Evolutionary conservation across 2,329 filamentous ascomycete genomes (phyloP), one percentile per base, ranked within the genome.

Genomic region (Chrysoporthe puriensis): DNA sequence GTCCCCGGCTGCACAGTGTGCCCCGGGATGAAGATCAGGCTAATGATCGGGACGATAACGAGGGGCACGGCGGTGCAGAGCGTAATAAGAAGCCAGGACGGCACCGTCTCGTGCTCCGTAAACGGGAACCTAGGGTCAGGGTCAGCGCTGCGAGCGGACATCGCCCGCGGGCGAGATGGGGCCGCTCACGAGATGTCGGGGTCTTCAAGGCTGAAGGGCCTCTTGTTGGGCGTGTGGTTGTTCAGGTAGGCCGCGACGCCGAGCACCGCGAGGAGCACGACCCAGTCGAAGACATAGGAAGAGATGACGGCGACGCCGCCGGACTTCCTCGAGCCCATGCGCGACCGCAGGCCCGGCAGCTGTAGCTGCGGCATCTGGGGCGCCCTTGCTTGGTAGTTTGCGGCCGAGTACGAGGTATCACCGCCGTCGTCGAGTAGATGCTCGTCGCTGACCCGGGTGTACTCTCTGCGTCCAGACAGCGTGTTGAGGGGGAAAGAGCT

Each of bases 241-340:
- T 86, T 86, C 72, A 92, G 84, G 7, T 84, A 82, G 66, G 81
- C 85, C 66, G 89, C 89, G 48, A 91, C 79, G 16, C 82, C 83
- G 36, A 84, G 88, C 32, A 88, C 85, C 21, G 78, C 83, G 50
- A 90, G 78, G 67, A 92, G 85, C 68, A 92, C 82, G 59, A 91
- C 75, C 92, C 92, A 95, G 80, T 95, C 92, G 68, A 92, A 79
- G 60, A 90, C 79, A 76, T 94, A 94, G 4, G 90, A 91, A 11
- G 87, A 74, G 54, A 90, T 76, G 52, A 93, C 78, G 34, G 80
- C 62, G 70, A 72, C 70, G 11, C 73, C 70, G 9, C 73, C 72
- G 8, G 72, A 48, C 67, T 74, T 77, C 57, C 73, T 71, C 14
- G 70, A 67, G 54, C 68, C 66, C 0, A 34, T 46, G 36, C 60